A percentile compares a stretch with the other conserved stretches of the same genome.
These are phyloP conservation scores for Scedosporium boydii DNA, from an alignment of 2,329 filamentous ascomycete species.

Conservation along the genomic window DNA sequence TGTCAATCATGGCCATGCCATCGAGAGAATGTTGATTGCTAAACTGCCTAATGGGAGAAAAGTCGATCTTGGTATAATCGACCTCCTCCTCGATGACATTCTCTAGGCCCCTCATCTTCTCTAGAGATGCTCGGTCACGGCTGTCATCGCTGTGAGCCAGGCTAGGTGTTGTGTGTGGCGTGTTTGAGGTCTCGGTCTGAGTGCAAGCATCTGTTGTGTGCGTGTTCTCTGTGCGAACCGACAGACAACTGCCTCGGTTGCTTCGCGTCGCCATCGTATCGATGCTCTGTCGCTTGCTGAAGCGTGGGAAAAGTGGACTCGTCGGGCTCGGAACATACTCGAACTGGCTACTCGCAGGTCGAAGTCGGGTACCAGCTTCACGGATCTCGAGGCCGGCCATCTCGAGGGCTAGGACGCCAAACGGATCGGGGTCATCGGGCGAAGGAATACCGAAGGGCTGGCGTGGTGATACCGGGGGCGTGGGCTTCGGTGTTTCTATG, in stretches of 20 bases:
- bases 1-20: conserved; percentile 11
- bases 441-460: conserved; percentile 69
- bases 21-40: conserved; percentile 30
- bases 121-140: conserved; percentile 28
- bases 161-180: conserved; percentile 45
- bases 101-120: conserved; percentile 21
- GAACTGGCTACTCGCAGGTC: conserved; percentile 71
- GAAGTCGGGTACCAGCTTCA: conserved; percentile 65
- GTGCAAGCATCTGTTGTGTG: conserved; percentile 62
- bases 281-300: conserved; percentile 53
- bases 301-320: conserved; percentile 57
- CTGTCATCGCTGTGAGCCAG: conserved; percentile 45
- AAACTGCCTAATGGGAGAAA: conserved; percentile 37
- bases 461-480: conserved; percentile 22
- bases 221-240: conserved; percentile 57
- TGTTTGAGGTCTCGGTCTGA: conserved; percentile 48
- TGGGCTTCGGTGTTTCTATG: conserved; percentile 35
- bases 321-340: conserved; percentile 69
- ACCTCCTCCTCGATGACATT: conserved; percentile 39
- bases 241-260: conserved; percentile 67
- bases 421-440: conserved; percentile 78
- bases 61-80: conserved; percentile 51
- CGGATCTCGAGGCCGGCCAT: conserved; percentile 82
- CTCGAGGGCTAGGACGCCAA: conserved; percentile 82
- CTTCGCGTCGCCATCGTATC: conserved; percentile 53